Conservation (phyloP, 768 basidiomycete species). For the Clavulina sp. region DNA sequence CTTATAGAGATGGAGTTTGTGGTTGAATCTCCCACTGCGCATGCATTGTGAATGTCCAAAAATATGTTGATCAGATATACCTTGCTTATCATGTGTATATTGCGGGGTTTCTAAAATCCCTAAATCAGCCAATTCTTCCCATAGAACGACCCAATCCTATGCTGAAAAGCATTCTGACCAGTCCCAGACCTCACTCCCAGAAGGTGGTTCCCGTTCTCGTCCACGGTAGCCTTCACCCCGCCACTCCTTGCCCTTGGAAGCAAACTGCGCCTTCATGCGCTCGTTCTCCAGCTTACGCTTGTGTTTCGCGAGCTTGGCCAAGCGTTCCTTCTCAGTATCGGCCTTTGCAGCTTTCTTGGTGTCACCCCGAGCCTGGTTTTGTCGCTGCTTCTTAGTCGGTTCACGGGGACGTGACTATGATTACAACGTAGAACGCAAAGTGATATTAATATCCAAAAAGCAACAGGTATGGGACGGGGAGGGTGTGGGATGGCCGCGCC, state of each 20-base stretch:
- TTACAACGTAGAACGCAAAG: no score
- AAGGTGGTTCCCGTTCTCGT: conserved; percentile 12
- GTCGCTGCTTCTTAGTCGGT: conserved; percentile 48
- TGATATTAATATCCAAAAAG: no score
- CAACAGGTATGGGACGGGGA: no score
- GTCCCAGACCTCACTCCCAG: conserved; percentile 10
- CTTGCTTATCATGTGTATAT: no score
- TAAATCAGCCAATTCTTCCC: neutral
- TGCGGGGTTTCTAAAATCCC: no score
- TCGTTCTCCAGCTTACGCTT: conserved; percentile 43
- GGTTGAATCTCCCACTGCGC: no score
- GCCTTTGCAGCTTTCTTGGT: conserved; percentile 39
- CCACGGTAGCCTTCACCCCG: conserved; percentile 14
- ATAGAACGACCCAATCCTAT: neutral
- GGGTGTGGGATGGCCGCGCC: no score
- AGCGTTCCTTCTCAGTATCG: conserved; percentile 35
- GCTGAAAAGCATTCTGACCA: neutral
- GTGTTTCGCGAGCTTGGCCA: conserved; percentile 35
- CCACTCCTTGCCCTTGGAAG: conserved; percentile 9
- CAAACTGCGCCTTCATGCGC: conserved; percentile 26
- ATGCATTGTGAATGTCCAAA: no score
- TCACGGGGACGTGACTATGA: conserved; percentile 25
- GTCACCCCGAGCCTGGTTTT: conserved; percentile 45
- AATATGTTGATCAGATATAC: no score
- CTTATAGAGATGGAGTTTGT: no score